Conservation (phyloP, 2,329 filamentous ascomycete species). For the Colletotrichum sp. region DNA sequence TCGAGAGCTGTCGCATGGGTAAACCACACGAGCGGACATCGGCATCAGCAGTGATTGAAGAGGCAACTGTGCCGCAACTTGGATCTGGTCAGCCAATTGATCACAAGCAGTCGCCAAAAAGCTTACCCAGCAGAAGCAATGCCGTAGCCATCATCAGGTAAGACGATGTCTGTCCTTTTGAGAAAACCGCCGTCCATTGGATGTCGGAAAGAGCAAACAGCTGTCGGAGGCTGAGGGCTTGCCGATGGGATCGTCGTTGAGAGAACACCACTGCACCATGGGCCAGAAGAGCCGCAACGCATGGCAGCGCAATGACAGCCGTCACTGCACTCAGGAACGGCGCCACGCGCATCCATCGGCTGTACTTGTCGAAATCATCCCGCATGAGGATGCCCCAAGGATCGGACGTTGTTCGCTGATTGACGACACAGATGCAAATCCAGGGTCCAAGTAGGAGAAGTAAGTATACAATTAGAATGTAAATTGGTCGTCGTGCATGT, state of each 20-base stretch:
- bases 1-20: conserved; percentile 5
- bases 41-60: conserved; percentile 16
- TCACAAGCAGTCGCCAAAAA: not conserved
- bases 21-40: not conserved
- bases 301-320: conserved; percentile 16
- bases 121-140: conserved; percentile 4
- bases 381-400: conserved; percentile 3
- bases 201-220: conserved; percentile 14
- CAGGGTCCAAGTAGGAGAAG: conserved; percentile 13
- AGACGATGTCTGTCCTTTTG: not conserved
- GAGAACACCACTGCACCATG: conserved; percentile 18
- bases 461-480: conserved; percentile 12
- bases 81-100: not conserved
- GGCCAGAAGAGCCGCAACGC: conserved; percentile 13
- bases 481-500: conserved; percentile 8
- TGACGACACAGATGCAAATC: conserved; percentile 12
- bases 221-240: conserved; percentile 13
- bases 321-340: conserved; percentile 11
- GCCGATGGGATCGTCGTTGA: conserved; percentile 4
- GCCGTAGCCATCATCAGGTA: conserved; percentile 9
- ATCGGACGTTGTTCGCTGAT: not conserved
- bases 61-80: conserved; percentile 8
- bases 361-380: conserved; percentile 8
- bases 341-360: conserved; percentile 3
- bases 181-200: conserved; percentile 15